A percentile compares a stretch with the other conserved stretches of the same genome.
These are phyloP conservation scores for Boletus coccyginus DNA, from an alignment of 768 basidiomycete genomes.

Conservation along the genomic window DNA sequence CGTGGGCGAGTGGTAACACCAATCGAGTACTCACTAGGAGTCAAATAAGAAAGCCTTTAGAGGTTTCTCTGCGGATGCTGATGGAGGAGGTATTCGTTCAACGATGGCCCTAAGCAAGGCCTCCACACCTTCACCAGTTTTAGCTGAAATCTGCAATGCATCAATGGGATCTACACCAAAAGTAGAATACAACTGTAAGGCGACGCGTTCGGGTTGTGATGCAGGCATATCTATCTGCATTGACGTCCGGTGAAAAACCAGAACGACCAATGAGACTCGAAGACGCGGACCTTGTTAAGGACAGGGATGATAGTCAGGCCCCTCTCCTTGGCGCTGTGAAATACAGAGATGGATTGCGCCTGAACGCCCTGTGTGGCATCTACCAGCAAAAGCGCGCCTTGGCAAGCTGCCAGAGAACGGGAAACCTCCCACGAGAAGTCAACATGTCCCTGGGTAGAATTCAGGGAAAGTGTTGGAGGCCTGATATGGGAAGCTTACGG, in stretches of 20 bases:
- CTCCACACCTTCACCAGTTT: slow-evolving; percentile 84
- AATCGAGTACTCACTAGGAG: slow-evolving; percentile 62
- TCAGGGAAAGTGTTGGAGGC: neutral
- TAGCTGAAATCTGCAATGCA: slow-evolving; percentile 84
- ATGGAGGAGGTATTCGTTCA: slow-evolving; percentile 80
- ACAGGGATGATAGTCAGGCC: slow-evolving; percentile 86
- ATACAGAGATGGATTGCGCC: slow-evolving; percentile 95
- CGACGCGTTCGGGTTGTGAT: slow-evolving; percentile 77
- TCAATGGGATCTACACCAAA: slow-evolving; percentile 77
- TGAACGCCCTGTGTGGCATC: slow-evolving; percentile 98
- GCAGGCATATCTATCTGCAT: slow-evolving; percentile 88
- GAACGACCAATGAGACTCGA: neutral
- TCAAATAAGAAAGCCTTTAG: slow-evolving; percentile 91
- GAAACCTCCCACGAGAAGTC: slow-evolving; percentile 98
- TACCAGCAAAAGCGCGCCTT: slow-evolving; percentile 84
- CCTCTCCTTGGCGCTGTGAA: slow-evolving; percentile 80
- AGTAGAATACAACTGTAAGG: slow-evolving; percentile 75
- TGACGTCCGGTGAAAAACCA: neutral
- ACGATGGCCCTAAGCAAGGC: slow-evolving; percentile 77
- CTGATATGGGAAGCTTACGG: slow-evolving; percentile 43
- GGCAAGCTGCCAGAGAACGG: slow-evolving; percentile 86
- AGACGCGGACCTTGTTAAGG: slow-evolving; percentile 73
- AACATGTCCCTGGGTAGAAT: slow-evolving; percentile 74
- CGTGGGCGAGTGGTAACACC: neutral
- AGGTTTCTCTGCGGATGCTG: slow-evolving; percentile 46